Conservation (phyloP, 2,329 filamentous ascomycete genomes). For the Xylaria sp. region DNA sequence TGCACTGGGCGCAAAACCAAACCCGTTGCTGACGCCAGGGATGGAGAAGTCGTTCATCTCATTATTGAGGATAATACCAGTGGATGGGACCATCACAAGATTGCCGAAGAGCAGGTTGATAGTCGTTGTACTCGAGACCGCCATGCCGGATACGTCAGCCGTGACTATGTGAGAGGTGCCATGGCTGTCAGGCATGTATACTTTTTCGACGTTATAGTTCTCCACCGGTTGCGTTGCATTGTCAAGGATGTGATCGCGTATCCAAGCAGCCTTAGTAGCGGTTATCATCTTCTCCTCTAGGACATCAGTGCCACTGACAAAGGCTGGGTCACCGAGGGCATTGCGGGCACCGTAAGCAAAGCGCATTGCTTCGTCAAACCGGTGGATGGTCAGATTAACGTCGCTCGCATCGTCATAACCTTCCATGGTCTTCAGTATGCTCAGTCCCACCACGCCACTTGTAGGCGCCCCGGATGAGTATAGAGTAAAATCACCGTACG, state of each 20-base stretch:
- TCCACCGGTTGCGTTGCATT: slow-evolving; percentile 63
- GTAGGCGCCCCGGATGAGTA: slow-evolving; percentile 67
- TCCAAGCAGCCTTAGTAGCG: slow-evolving; percentile 50
- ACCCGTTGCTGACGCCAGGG: slow-evolving; percentile 69
- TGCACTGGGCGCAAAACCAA: slow-evolving; percentile 74
- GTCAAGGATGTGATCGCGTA: slow-evolving; percentile 66
- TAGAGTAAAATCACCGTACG: slow-evolving; percentile 66
- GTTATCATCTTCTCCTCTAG: slow-evolving; percentile 67
- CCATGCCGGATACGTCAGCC: slow-evolving; percentile 66
- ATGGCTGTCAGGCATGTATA: slow-evolving; percentile 63
- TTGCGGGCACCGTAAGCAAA: slow-evolving; percentile 79
- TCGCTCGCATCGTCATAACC: slow-evolving; percentile 60
- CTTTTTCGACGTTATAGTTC: slow-evolving; percentile 64
- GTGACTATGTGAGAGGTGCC: slow-evolving; percentile 71
- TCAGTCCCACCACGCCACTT: slow-evolving; percentile 69
- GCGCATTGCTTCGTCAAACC: slow-evolving; percentile 80
- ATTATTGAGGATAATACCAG: slow-evolving; percentile 73
- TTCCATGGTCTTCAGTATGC: slow-evolving; percentile 76
- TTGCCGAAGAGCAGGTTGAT: slow-evolving; percentile 84
- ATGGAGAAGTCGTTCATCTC: slow-evolving; percentile 81
- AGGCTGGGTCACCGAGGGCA: slow-evolving; percentile 78
- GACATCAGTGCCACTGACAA: slow-evolving; percentile 55
- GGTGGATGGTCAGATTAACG: slow-evolving; percentile 68
- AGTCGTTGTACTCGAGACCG: slow-evolving; percentile 78
- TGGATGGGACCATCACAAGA: slow-evolving; percentile 70